Conservation (phyloP, 768 basidiomycete species). For the Paxillus rubicundulus region DNA sequence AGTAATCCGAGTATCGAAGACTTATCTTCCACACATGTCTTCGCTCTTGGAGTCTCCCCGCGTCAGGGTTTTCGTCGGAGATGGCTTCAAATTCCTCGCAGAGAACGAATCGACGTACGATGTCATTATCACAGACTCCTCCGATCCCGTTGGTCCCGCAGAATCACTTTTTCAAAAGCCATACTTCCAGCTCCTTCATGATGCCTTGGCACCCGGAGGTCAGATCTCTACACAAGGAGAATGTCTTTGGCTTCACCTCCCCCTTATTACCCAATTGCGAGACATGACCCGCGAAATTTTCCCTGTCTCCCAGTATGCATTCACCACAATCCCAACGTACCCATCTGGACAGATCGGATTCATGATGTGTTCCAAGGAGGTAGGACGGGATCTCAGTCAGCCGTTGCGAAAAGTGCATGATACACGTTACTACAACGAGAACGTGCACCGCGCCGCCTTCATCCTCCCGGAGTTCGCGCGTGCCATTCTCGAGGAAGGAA, state of each 20-base stretch:
- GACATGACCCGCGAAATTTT: conserved; percentile 71
- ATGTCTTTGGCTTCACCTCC: conserved; percentile 91
- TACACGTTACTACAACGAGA: conserved; percentile 83
- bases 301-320: conserved; percentile 84
- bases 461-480: conserved; percentile 91
- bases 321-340: conserved; percentile 96
- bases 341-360: conserved; percentile 98
- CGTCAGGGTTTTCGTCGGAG: conserved; percentile 84
- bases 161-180: conserved; percentile 93
- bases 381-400: conserved; percentile 62
- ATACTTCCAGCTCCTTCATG: conserved; percentile 92
- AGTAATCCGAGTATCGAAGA: conserved; percentile 92
- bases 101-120: conserved; percentile 89
- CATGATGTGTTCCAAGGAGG: conserved; percentile 81
- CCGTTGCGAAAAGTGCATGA: conserved; percentile 69
- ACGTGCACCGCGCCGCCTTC: conserved; percentile 81
- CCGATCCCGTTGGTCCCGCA: conserved; percentile 96
- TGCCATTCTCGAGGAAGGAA: conserved; percentile 67
- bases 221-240: conserved; percentile 96
- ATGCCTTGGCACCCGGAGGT: conserved; percentile 85
- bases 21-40: conserved; percentile 93
- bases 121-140: conserved; percentile 98
- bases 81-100: conserved; percentile 95
- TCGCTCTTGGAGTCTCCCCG: conserved; percentile 72
- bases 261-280: conserved; percentile 76